Percentiles rank a stretch among this genome's conserved stretches.
Evolutionary conservation across 805 yeast species (phyloP).

Genomic region (Kuraishia piskuri): DNA sequence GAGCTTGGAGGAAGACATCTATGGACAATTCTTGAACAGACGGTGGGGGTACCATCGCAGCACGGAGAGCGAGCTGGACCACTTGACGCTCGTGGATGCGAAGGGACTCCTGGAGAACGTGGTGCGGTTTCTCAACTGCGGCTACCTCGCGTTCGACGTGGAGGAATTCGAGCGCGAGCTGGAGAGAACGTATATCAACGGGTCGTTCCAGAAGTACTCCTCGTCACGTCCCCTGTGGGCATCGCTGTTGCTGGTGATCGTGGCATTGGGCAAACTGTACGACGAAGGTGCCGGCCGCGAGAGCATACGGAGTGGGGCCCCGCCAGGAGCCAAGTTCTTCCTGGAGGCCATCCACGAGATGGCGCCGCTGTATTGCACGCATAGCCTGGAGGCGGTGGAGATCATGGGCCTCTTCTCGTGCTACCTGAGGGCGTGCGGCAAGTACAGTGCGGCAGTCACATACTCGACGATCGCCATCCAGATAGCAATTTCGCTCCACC

Average conservation of each 20-base stretch:
- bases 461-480: conserved; percentile 18
- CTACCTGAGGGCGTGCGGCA: conserved; percentile 14
- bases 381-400: conserved; percentile 11
- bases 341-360: conserved; percentile 11
- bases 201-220: conserved; percentile 2
- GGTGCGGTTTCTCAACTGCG: conserved; percentile 15
- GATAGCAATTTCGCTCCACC: conserved; percentile 13
- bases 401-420: conserved; percentile 13
- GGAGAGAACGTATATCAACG: conserved; percentile 6
- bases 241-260: conserved; percentile 12
- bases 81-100: conserved; percentile 10
- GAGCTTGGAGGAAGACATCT: neutral
- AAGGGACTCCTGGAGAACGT: conserved; percentile 9
- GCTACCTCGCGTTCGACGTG: conserved; percentile 17
- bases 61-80: neutral
- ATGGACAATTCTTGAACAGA: neutral
- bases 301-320: conserved; percentile 7
- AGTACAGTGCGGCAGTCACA: conserved; percentile 16
- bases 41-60: neutral
- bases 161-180: conserved; percentile 11
- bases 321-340: conserved; percentile 10
- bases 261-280: conserved; percentile 18
- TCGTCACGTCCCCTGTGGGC: conserved; percentile 8
- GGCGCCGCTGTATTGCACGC: conserved; percentile 11
- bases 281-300: conserved; percentile 6